Base-by-base conservation (phyloP, 2,329 filamentous ascomycete species). In the Fusarium sp. region DNA sequence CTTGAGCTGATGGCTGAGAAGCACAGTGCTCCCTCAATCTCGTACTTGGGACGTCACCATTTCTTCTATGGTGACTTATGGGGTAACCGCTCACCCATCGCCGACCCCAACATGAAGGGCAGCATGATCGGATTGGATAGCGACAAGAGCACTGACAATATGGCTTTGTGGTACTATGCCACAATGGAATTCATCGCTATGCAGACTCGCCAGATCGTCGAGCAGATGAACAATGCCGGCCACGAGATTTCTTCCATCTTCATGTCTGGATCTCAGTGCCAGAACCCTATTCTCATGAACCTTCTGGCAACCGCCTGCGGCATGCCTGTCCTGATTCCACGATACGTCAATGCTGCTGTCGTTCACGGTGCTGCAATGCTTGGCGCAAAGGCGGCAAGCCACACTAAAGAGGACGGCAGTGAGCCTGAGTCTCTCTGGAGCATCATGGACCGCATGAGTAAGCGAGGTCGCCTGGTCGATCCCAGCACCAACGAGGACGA, bases 21-120 rank as follows among this genome's bases (percentile, higher is more conserved):
- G 74, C 80, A 83, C 24, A 82, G 85, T 3, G 93, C 93, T 4
- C 94, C 94, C 0, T 89, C 88, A 52, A 87, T 98, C 66, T 90
- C 93, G 19, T 96, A 94, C 79, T 85, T 99, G 3, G 94, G 90
- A 14, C 92, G 95, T 10, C 95, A 99, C 80, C 92, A 97, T 82
- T 99, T 99, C 88, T 96, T 99, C 83, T 99, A 99, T 79, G 96
- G 96, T 67, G 96, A 99, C 76, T 86, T 98, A 6, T 98, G 96
- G 86, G 96, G 96, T 64, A 99, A 99, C 82, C 90, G 96, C 40
- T 97, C 94, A 20, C 96, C 96, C 2, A 87, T 99, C 59, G 95
- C 96, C 6, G 94, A 99, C 76, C 86, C 95, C 26, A 92, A 89
- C 80, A 99, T 99, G 96, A 92, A 91, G 70, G 96, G 96, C 26